Base-by-base conservation (phyloP, 2,329 filamentous ascomycete species). In the Ophiocordyceps camponoti-floridani region DNA sequence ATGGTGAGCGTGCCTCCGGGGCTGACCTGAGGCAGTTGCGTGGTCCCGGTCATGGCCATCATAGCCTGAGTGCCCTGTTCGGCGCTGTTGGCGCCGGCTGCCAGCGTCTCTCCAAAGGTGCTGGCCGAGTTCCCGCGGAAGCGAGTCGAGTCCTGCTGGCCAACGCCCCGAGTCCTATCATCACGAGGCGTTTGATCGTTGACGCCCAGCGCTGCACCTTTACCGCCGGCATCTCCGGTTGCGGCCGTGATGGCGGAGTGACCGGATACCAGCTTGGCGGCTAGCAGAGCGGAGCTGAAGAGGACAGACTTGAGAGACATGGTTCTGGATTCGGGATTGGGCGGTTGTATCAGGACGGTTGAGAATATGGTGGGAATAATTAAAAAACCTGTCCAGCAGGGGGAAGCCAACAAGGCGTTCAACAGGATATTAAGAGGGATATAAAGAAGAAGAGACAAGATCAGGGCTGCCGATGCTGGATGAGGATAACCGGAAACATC, bases 71-170 rank as follows among this genome's bases (percentile, higher is more conserved):
- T 79, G 48, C 73, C 75, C 27, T 66, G 54, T 57, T 77, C 65
- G 51, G 76, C 56, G 47, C 73, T 57, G 62, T 79, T 80, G 60
- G 60, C 59, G 46, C 77, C 77, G 46, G 55, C 67, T 19, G 59
- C 68, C 45, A 79, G 57, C 12, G 76, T 80, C 65, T 78, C 70
- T 49, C 76, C 74, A 51, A 75, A 67, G 23, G 66, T 67, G 37
- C 68, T 66, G 12, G 67, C 70, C 13, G 67, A 58, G 37, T 61
- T 63, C 38, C 72, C 73, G 44, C 63, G 62, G 69, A 81, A 81
- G 46, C 74, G 73, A 44, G 77, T 82, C 43, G 68, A 67, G 51
- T 81, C 77, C 50, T 72, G 69, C 61, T 82, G 77, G 65, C 79
- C 79, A 41, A 77, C 77, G 43, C 68, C 61, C 48, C 76, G 69